Conservation (phyloP, 768 basidiomycete genomes). For the Boletellus ananas region DNA sequence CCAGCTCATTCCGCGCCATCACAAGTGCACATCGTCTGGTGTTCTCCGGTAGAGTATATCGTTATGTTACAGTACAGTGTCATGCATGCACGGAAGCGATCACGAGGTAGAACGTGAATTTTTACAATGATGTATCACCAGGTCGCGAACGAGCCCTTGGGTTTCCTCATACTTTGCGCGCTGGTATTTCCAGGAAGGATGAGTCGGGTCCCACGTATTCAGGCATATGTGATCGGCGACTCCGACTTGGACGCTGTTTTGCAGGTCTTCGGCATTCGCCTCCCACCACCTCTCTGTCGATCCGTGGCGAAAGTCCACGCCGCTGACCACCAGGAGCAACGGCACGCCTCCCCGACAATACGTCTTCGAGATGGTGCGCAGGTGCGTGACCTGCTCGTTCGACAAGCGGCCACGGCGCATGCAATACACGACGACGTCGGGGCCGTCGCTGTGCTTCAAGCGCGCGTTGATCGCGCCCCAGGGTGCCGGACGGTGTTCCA, state of each 20-base stretch:
- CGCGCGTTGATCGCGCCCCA: constrained; percentile 9
- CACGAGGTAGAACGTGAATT: neutral
- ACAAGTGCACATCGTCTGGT: neutral
- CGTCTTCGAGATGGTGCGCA: constrained; percentile 26
- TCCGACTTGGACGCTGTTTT: constrained; percentile 1
- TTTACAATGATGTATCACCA: constrained; percentile 14
- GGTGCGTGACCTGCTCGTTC: constrained; percentile 28
- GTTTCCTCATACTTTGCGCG: constrained; percentile 16
- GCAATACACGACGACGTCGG: constrained; percentile 34
- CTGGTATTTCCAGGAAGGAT: constrained; percentile 20
- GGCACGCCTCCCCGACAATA: constrained; percentile 12
- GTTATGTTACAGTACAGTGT: constrained; percentile 3
- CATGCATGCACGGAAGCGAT: neutral
- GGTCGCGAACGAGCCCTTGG: constrained; percentile 9
- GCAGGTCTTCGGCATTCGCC: constrained; percentile 9
- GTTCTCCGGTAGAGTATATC: neutral
- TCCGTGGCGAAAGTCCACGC: constrained; percentile 13
- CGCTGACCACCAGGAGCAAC: constrained; percentile 17
- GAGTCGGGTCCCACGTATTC: constrained; percentile 10
- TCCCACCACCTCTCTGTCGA: constrained; percentile 22
- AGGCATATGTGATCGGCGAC: constrained; percentile 19
- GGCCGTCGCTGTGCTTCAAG: constrained; percentile 13
- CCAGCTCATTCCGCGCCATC: neutral
- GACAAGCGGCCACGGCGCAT: constrained; percentile 36
- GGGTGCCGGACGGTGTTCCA: constrained; percentile 17